These are phyloP conservation scores for Crithidia fasciculata DNA, from an alignment of 208 protist genomes.

Conservation along the genomic window DNA sequence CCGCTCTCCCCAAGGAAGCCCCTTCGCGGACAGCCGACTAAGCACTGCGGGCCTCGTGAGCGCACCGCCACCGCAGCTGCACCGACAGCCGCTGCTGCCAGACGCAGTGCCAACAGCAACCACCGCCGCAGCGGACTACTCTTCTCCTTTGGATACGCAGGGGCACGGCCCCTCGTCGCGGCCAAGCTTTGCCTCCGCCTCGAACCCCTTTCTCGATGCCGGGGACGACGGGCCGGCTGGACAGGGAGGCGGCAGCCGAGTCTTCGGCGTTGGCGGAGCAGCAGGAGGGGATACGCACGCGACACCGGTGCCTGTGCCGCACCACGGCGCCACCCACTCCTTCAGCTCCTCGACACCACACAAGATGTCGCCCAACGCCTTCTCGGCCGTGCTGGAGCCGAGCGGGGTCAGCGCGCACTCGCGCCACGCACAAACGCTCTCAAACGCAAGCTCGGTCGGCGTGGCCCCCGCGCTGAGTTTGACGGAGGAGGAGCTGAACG, in stretches of 20 bases:
- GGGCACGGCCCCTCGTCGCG: neutral
- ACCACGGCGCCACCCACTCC: neutral
- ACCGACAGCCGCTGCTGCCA: too few species aligned
- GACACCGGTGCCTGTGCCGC: neutral
- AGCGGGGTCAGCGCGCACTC: neutral
- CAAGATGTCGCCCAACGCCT: slow-evolving; percentile 5
- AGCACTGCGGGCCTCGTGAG: neutral
- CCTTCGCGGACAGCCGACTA: neutral
- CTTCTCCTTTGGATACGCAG: neutral
- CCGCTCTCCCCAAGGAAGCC: neutral
- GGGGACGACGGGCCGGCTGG: neutral
- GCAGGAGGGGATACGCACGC: neutral
- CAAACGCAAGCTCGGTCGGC: neutral
- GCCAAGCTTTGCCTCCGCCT: neutral
- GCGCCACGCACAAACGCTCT: neutral
- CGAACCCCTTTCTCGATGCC: slow-evolving; percentile 22
- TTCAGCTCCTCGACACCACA: slow-evolving; percentile 6
- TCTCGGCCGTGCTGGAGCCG: slow-evolving; percentile 14
- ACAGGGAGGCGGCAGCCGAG: neutral
- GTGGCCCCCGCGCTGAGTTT: slow-evolving; percentile 2
- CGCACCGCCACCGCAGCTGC: too few species aligned
- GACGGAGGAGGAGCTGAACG: slow-evolving; percentile 8
- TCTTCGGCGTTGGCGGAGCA: too few species aligned
- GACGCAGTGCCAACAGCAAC: too few species aligned
- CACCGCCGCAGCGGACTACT: neutral